Base-by-base conservation (phyloP, 2,329 filamentous ascomycete species). In the Phoma sp. region DNA sequence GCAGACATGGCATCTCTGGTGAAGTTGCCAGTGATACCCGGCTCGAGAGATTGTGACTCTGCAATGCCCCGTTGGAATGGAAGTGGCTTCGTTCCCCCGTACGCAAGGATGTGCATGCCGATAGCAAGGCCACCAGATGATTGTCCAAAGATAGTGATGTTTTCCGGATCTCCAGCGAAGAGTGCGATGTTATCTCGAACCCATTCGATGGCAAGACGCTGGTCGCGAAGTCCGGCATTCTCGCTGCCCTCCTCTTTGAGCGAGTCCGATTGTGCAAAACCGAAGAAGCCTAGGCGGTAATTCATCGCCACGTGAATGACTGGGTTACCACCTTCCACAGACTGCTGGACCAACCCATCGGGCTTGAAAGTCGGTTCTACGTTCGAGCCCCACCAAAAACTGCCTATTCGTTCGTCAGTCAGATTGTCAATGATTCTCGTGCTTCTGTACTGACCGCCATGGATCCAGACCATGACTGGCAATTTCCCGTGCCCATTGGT, bases 391-490 rank as follows among this genome's bases (percentile, higher is more conserved):
- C 52, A 63, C 65, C 68, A 71, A 41, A 69, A 64, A 22, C 59
- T 57, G 5, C 65, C 63, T 66, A 27, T 17, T 22, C 2, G 32
- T 19, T 9, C 36, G 22, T 60, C 29, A 62, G 39, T 9, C 6
- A 17, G 7, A 7, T n/a, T 7, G 24, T 39, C 27, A n/a, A 27
- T 9, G 2, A 13, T 9, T 35, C 40, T 8, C 29, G 43, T 2
- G 82, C 36, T 83, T 13, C 71, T 69, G 40, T 68, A 78, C 2
- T 82, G 57, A 32, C 70, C 70, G 32, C 79, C 79, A 62, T 86
- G 83, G 19, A 89, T 84, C 84, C 85, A 89, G 2, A 86, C 78
- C 36, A 79, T 78, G 2, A 87, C 82, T 0, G 85, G 85, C 9
- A 88, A 75, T 10, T 15, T 74, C 63, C 31, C 77, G 33, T 43